Evolutionary conservation across 345 rosid genomes (phyloP).

Genomic region (Kandelia obovata): DNA sequence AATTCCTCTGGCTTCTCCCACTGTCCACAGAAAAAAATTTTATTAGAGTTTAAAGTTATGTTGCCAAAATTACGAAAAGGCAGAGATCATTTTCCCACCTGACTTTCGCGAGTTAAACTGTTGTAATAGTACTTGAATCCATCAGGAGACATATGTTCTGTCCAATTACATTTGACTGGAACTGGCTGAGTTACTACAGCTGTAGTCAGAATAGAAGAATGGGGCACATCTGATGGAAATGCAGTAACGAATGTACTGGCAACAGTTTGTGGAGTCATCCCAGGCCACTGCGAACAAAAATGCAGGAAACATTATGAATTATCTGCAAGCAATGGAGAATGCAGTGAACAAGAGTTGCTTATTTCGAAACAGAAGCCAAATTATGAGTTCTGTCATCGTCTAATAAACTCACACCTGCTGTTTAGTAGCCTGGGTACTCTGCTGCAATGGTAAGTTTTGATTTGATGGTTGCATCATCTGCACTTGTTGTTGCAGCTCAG

Average conservation of each 20-base stretch:
- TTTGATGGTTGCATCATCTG: constrained; percentile 86
- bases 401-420: constrained; percentile 57
- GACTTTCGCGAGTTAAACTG: constrained; percentile 75
- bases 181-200: constrained; percentile 33
- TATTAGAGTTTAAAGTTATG: constrained; percentile 12
- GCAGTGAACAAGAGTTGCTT: neutral
- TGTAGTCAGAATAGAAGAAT: constrained; percentile 34
- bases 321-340: neutral
- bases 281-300: constrained; percentile 56
- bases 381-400: neutral
- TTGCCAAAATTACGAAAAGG: constrained; percentile 2
- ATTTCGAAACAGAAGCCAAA: no score
- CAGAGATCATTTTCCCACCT: constrained; percentile 46
- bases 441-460: constrained; percentile 49
- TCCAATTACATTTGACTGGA: constrained; percentile 73
- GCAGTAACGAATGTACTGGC: constrained; percentile 40
- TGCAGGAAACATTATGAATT: neutral
- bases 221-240: constrained; percentile 42
- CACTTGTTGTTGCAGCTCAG: constrained; percentile 87
- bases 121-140: constrained; percentile 95
- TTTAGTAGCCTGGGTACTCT: constrained; percentile 50
- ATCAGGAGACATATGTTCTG: constrained; percentile 96
- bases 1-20: constrained; percentile 99
- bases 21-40: constrained; percentile 31
- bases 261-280: constrained; percentile 42